Evolutionary conservation across 192 early-diverging fungal genomes (phyloP).

Genomic region (Coemansia sp.): DNA sequence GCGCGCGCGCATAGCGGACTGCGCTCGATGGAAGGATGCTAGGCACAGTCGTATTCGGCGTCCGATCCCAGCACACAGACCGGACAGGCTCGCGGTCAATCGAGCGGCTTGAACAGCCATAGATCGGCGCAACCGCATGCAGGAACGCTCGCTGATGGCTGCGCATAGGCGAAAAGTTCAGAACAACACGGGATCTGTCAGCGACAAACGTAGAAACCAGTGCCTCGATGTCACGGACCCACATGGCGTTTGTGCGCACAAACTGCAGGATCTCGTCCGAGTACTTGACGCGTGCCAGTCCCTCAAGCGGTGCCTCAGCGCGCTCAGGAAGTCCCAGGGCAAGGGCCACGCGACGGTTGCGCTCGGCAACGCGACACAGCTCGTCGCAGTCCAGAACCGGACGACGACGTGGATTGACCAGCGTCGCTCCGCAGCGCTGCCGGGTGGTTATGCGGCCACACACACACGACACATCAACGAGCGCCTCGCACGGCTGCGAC

Average conservation of each 20-base stretch:
- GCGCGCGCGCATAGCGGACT: conserved; percentile 29
- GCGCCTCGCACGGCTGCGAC: conserved; percentile 64
- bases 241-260: conserved; percentile 61
- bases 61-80: conserved; percentile 61
- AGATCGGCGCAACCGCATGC: conserved; percentile 70
- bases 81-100: conserved; percentile 76
- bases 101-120: conserved; percentile 70
- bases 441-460: conserved; percentile 71
- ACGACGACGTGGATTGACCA: conserved; percentile 40
- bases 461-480: conserved; percentile 64
- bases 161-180: conserved; percentile 73
- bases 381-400: conserved; percentile 74
- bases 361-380: conserved; percentile 72
- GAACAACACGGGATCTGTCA: conserved; percentile 54
- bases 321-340: conserved; percentile 71
- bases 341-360: conserved; percentile 76
- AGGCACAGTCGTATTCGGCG: conserved; percentile 27
- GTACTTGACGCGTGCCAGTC: conserved; percentile 54
- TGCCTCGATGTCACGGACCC: conserved; percentile 70
- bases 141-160: conserved; percentile 65
- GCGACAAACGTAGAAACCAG: conserved; percentile 65
- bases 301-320: conserved; percentile 33
- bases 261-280: conserved; percentile 68
- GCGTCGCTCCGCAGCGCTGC: conserved; percentile 67
- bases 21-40: conserved; percentile 38